Evolutionary conservation across 2,329 filamentous ascomycete species (phyloP).

Genomic region (Colletotrichum melonis): DNA sequence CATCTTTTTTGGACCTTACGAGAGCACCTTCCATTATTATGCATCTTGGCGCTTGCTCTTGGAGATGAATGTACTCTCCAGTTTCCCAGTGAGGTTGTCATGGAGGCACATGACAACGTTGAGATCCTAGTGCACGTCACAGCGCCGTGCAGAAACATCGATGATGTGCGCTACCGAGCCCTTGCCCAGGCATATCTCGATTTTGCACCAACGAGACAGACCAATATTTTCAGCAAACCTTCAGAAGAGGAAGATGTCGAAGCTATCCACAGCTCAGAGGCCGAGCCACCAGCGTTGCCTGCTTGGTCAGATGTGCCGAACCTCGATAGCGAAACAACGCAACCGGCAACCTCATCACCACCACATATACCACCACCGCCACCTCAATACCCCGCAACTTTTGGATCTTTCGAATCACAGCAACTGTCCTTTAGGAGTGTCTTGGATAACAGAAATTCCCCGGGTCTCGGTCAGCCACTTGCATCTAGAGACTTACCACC

Average conservation of each 20-base stretch:
- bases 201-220: constrained; percentile 50
- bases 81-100: constrained; percentile 9
- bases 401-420: constrained; percentile 25
- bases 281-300: constrained; percentile 4
- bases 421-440: constrained; percentile 58
- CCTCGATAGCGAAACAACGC: constrained; percentile 12
- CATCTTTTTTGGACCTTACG: not conserved
- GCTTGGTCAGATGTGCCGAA: constrained; percentile 26
- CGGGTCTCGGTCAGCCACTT: constrained; percentile 37
- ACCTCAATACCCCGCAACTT: not conserved
- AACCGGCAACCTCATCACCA: constrained; percentile 20
- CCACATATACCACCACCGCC: not conserved
- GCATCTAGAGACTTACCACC: constrained; percentile 1
- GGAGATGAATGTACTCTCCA: constrained; percentile 14
- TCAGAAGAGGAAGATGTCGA: not conserved
- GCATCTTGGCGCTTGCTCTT: not conserved
- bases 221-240: not conserved
- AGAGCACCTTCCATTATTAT: not conserved
- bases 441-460: constrained; percentile 53
- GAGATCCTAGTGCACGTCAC: constrained; percentile 68
- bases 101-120: constrained; percentile 44
- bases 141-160: constrained; percentile 59
- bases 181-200: constrained; percentile 63
- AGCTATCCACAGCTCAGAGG: constrained; percentile 14
- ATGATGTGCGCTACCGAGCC: constrained; percentile 62